Conservation (phyloP, 352 stramenopile genomes). For the Phytopythium oedochilum region DNA sequence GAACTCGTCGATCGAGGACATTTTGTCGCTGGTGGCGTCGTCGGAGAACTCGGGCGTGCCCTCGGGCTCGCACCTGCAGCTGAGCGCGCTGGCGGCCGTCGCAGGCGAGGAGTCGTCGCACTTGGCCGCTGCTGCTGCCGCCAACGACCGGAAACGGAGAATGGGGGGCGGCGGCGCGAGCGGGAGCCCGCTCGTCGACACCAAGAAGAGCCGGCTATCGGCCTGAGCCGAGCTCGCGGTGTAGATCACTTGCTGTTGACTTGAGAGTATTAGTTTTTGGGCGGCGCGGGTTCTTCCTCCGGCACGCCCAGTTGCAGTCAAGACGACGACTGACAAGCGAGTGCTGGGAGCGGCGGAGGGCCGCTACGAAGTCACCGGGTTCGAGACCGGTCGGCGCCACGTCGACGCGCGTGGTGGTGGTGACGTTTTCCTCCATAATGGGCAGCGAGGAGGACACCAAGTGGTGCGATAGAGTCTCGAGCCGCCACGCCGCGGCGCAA, state of each 20-base stretch:
- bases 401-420: background rate
- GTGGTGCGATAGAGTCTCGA: slow-evolving; percentile 1
- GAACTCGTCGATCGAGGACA: slow-evolving; percentile 87
- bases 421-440: too few species aligned
- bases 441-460: background rate
- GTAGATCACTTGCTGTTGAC: too few species aligned
- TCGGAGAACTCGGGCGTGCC: slow-evolving; percentile 54
- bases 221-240: slow-evolving; percentile 23
- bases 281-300: background rate
- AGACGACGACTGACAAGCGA: background rate
- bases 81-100: slow-evolving; percentile 59
- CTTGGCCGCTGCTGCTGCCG: slow-evolving; percentile 16
- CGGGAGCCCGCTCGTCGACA: slow-evolving; percentile 23
- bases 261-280: too few species aligned
- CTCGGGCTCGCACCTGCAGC: slow-evolving; percentile 54
- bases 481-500: background rate
- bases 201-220: slow-evolving; percentile 59
- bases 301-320: background rate
- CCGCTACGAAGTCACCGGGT: background rate
- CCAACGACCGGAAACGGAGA: slow-evolving; percentile 58
- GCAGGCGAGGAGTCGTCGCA: slow-evolving; percentile 63
- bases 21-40: slow-evolving; percentile 77
- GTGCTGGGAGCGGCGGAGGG: background rate
- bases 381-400: background rate
- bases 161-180: slow-evolving; percentile 18